phyloP scores from a whole-genome alignment of 805 yeast species.

The Candida golubevii region DNA sequence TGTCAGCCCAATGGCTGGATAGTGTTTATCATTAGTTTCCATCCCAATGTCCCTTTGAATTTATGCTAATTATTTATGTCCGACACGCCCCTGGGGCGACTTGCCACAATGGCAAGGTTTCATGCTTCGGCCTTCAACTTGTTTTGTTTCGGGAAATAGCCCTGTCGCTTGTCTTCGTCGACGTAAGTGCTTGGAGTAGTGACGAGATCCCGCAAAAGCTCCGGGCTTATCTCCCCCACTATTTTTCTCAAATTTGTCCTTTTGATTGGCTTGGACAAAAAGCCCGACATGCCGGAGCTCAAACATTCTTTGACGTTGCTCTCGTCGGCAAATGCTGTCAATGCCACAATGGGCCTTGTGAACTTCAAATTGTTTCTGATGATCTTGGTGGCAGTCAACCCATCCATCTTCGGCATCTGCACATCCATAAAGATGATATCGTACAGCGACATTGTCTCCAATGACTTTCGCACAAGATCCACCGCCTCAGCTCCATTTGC shows the following conservation, averaged over 20 bases:
- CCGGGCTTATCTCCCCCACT: constrained; percentile 43
- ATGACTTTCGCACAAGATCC: constrained; percentile 51
- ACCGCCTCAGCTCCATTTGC: constrained; percentile 91
- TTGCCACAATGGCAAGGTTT: too few species aligned
- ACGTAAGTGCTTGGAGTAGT: constrained; percentile 25
- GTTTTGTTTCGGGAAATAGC: background rate
- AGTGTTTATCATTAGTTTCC: too few species aligned
- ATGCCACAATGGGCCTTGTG: constrained; percentile 78
- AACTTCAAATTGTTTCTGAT: constrained; percentile 62
- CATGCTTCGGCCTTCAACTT: too few species aligned
- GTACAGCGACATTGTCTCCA: constrained; percentile 39
- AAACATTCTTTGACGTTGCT: constrained; percentile 82
- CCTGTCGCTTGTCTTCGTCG: constrained; percentile 8
- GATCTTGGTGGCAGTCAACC: constrained; percentile 73
- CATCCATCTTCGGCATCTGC: constrained; percentile 94
- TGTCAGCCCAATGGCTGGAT: too few species aligned
- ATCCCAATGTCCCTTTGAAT: too few species aligned
- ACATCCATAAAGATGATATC: constrained; percentile 94
- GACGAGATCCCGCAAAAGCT: constrained; percentile 28
- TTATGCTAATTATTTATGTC: too few species aligned
- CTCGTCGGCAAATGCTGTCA: constrained; percentile 94
- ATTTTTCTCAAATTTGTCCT: constrained; percentile 62
- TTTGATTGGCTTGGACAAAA: constrained; percentile 82
- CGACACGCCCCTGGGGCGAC: too few species aligned
- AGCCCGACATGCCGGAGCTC: constrained; percentile 90